Base-by-base conservation (phyloP, 2,329 filamentous ascomycete genomes). In the Zymoseptoria crescenta region DNA sequence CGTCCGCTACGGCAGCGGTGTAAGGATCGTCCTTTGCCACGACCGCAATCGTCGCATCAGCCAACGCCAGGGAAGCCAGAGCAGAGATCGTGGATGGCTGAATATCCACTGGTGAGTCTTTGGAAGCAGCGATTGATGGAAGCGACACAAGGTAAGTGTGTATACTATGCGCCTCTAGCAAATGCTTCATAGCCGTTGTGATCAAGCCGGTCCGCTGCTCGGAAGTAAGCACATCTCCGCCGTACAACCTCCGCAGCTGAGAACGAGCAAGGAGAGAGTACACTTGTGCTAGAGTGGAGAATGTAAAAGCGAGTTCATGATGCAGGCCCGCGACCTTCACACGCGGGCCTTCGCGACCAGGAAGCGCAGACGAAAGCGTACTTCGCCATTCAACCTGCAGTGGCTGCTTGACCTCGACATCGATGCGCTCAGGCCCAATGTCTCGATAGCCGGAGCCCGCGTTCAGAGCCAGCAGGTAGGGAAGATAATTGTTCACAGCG, bases 11-110 rank as follows among this genome's bases (percentile, higher is more conserved):
- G 6, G 87, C 83, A 1, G 88, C 86, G 1, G 93, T 88, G 69
- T 96, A 97, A 0, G 93, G 91, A 69, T 99, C 94, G 70, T 97
- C 93, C 68, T 97, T 97, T 54, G 96, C 74, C 0, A 97, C 91
- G 0, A 91, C 91, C 1, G 96, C 82, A 1, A 97, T 81, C 0
- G 92, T 96, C 0, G 92, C 92, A 74, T 96, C 93, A 1, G 92
- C 91, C 30, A 94, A 80, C 0, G 90, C 85, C 2, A 96, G 79
- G 9, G 81, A 82, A 3, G 76, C 77, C 55, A 80, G 66, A 16
- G 77, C 78, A 10, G 74, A 74, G 49, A 76, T 70, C 41, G 76
- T 75, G 3, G 76, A 70, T 3, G 74, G 69, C 7, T 77, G 73
- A 10, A 79, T 76, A 58, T 81, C 79, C 7, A 70, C 56, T 60